Percentiles rank a stretch among this genome's conserved stretches.
These are phyloP conservation scores for Ramaria sp. DNA, from an alignment of 768 basidiomycete species.

Conservation along the genomic window DNA sequence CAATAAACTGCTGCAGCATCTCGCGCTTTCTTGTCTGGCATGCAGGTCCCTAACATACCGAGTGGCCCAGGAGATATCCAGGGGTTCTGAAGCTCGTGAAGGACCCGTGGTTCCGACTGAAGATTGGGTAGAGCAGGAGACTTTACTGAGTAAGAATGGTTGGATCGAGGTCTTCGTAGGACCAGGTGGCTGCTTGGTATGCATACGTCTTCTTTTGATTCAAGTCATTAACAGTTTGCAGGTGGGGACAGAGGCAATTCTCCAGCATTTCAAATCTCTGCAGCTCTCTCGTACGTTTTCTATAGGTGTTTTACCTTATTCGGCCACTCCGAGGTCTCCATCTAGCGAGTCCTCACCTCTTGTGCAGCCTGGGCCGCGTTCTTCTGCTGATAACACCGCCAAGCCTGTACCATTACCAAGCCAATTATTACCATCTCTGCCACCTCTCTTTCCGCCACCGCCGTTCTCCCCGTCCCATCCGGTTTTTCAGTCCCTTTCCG, in stretches of 20 bases:
- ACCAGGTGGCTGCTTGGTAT: conserved; percentile 42
- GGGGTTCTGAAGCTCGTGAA: conserved; percentile 48
- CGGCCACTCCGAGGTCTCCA: not conserved
- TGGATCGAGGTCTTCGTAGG: conserved; percentile 62
- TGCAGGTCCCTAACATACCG: conserved; percentile 62
- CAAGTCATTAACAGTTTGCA: conserved; percentile 10
- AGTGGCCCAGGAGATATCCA: conserved; percentile 46
- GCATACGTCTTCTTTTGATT: conserved; percentile 21
- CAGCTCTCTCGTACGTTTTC: conserved; percentile 6
- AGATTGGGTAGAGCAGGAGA: conserved; percentile 68
- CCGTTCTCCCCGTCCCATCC: conserved; percentile 71
- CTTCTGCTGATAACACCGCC: not conserved
- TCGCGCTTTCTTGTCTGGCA: conserved; percentile 56
- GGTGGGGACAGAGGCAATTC: conserved; percentile 17
- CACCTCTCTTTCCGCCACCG: conserved; percentile 59
- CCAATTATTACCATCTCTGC: conserved; percentile 40
- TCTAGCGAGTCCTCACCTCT: not conserved
- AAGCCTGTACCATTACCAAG: not conserved
- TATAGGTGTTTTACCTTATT: conserved; percentile 1
- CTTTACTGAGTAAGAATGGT: conserved; percentile 54
- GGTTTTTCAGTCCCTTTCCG: conserved; percentile 54
- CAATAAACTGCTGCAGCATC: conserved; percentile 36
- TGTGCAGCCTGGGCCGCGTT: not conserved
- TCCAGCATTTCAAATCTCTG: conserved; percentile 13
- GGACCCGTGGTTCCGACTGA: conserved; percentile 59